Conservation (phyloP, 2,329 filamentous ascomycete genomes). For the Zymoseptoria crescenta region DNA sequence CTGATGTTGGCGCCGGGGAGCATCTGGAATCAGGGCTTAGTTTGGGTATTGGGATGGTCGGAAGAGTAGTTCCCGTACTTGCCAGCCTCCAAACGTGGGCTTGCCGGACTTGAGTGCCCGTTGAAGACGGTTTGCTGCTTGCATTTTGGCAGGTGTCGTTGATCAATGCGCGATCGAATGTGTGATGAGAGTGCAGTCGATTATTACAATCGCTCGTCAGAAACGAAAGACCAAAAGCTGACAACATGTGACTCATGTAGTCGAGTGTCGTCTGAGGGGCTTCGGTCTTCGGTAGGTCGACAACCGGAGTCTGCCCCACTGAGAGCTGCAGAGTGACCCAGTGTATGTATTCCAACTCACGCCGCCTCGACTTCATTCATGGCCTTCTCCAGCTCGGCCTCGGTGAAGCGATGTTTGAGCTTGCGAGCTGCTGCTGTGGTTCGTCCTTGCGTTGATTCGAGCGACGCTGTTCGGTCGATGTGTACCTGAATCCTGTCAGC, state of each 20-base stretch:
- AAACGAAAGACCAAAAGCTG: not conserved
- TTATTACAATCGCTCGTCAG: not conserved
- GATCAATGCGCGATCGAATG: slow-evolving; percentile 14
- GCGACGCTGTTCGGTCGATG: slow-evolving; percentile 49
- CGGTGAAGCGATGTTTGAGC: slow-evolving; percentile 69
- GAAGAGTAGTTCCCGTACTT: slow-evolving; percentile 31
- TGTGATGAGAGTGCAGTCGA: not conserved
- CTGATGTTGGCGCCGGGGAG: slow-evolving; percentile 48
- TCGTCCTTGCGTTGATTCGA: slow-evolving; percentile 44
- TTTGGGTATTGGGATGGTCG: slow-evolving; percentile 2
- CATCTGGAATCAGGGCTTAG: slow-evolving; percentile 29
- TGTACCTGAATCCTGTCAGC: slow-evolving; percentile 41
- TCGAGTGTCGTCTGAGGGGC: not conserved
- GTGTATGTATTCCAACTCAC: slow-evolving; percentile 3
- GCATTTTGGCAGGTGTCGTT: slow-evolving; percentile 34
- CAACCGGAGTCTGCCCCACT: not conserved
- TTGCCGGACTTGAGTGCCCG: slow-evolving; percentile 44
- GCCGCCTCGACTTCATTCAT: slow-evolving; percentile 52
- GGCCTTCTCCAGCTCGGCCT: slow-evolving; percentile 56
- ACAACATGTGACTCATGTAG: not conserved
- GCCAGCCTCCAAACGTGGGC: slow-evolving; percentile 50
- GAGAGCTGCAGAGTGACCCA: not conserved
- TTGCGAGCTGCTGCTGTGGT: slow-evolving; percentile 56
- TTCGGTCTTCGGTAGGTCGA: not conserved
- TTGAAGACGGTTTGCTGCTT: slow-evolving; percentile 47